These are phyloP conservation scores for Quercus tomentella DNA, from an alignment of 331 rosid genomes.

Conservation along the genomic window DNA sequence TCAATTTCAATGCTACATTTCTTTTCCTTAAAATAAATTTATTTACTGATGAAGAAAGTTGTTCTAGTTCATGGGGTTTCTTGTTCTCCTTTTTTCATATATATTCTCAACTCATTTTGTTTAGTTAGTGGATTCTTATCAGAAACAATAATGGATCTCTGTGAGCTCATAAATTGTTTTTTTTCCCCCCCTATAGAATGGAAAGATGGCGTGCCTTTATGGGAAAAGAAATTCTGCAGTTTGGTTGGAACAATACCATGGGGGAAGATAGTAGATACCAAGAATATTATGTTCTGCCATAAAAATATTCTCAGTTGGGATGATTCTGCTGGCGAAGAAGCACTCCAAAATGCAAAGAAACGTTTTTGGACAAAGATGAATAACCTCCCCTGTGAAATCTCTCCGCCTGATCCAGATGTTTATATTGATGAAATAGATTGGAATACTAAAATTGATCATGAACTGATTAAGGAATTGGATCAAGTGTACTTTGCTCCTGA, in stretches of 20 bases:
- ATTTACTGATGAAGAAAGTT: conserved; percentile 7
- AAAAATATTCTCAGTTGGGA: conserved; percentile 56
- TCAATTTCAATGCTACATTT: neutral
- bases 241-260: conserved; percentile 64
- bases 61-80: conserved; percentile 3
- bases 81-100: neutral
- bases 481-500: conserved; percentile 36
- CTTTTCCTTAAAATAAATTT: neutral
- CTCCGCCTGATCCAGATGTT: conserved; percentile 49
- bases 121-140: neutral
- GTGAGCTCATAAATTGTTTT: neutral
- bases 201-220: conserved; percentile 69
- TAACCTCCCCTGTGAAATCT: conserved; percentile 32
- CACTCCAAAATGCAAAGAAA: conserved; percentile 67
- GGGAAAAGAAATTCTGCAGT: conserved; percentile 84
- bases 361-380: conserved; percentile 61
- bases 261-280: conserved; percentile 71
- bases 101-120: neutral
- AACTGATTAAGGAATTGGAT: conserved; percentile 64
- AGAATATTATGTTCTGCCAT: conserved; percentile 38
- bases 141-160: neutral
- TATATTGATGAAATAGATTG: conserved; percentile 70
- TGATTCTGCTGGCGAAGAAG: conserved; percentile 73
- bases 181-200: conserved; percentile 24
- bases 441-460: conserved; percentile 57